These are phyloP conservation scores for Aphanomyces invadans DNA, from an alignment of 352 stramenopile genomes.

Conservation along the genomic window DNA sequence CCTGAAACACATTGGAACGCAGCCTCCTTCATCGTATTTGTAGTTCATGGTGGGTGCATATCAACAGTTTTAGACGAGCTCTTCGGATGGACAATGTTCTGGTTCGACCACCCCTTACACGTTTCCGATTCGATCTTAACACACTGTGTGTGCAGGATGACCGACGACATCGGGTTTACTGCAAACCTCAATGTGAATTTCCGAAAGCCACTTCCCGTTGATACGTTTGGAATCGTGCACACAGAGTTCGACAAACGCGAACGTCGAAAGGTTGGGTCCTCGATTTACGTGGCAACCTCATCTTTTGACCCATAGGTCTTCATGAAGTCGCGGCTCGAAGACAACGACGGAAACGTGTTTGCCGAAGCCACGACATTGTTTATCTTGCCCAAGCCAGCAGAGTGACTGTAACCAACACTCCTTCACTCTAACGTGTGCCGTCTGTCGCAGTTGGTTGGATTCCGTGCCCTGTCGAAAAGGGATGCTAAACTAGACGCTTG, in stretches of 20 bases:
- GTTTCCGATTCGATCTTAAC: too few relatives aligned
- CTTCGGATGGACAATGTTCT: conserved; percentile 25
- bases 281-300: not conserved
- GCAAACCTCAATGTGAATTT: conserved; percentile 23
- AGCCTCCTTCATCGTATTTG: not conserved
- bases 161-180: conserved; percentile 14
- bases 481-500: too few relatives aligned
- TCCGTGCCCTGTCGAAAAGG: too few relatives aligned
- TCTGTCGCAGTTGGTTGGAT: too few relatives aligned
- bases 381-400: conserved; percentile 15
- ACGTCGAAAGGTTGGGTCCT: conserved; percentile 8
- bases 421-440: too few relatives aligned
- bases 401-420: too few relatives aligned
- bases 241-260: conserved; percentile 18
- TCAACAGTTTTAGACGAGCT: conserved; percentile 22
- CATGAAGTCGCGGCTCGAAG: conserved; percentile 23
- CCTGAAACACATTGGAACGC: not conserved
- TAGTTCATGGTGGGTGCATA: conserved; percentile 24
- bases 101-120: too few relatives aligned
- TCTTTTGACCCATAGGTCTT: conserved; percentile 2
- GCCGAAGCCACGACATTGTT: conserved; percentile 22
- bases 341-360: conserved; percentile 20
- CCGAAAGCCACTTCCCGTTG: conserved; percentile 18
- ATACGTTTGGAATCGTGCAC: conserved; percentile 16
- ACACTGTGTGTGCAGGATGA: conserved; percentile 1